Base-by-base conservation (phyloP, 2,329 filamentous ascomycete species). In the Stagonosporopsis vannaccii region DNA sequence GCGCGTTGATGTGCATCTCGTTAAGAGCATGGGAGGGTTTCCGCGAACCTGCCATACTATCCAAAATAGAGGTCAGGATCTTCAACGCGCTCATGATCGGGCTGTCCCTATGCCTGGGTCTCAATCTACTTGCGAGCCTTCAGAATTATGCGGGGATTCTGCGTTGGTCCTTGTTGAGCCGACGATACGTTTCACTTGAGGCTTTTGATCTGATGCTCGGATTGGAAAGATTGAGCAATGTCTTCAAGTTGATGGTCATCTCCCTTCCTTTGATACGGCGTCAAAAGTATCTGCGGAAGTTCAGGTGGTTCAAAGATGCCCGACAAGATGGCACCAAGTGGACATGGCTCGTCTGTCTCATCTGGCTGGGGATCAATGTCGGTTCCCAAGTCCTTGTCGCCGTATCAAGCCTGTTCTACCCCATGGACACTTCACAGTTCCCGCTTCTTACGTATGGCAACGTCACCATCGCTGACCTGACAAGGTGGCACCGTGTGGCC, bases 81-180 rank as follows among this genome's bases (percentile, higher is more conserved):
- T 75, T 75, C 67, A 75, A 75, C 51, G 62, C 71, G 3, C 43
- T 75, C 17, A 70, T 72, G 52, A 61, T 75, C 6, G 72, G 69
- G 1, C 54, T 75, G 1, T 75, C 73, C 6, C 61, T 75, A 0
- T 72, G 68, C 22, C 61, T 75, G 11, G 72, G 72, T 62, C 56
- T 75, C 28, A 75, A 75, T 36, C 61, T 75, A 2, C 59, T 74
- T 6, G 67, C 68, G 0, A 73, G 69, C 5, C 60, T 75, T 17
- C 73, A 74, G 40, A 61, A 69, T 35, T 75, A 75, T 35, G 72
- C 72, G 1, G 62, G 66, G 8, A 69, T 71, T 42, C 65, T 75
- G 17, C 66, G 72, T 15, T 75, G 73, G 73, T 70, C 69, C 1
- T 58, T 76, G n/a, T 58, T 76, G 19, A 68, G 69, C 0, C 63